Percentiles rank a stretch among this genome's conserved stretches.
Conservation (phyloP, 2,329 filamentous ascomycete genomes). For the Calonectria naviculata region DNA sequence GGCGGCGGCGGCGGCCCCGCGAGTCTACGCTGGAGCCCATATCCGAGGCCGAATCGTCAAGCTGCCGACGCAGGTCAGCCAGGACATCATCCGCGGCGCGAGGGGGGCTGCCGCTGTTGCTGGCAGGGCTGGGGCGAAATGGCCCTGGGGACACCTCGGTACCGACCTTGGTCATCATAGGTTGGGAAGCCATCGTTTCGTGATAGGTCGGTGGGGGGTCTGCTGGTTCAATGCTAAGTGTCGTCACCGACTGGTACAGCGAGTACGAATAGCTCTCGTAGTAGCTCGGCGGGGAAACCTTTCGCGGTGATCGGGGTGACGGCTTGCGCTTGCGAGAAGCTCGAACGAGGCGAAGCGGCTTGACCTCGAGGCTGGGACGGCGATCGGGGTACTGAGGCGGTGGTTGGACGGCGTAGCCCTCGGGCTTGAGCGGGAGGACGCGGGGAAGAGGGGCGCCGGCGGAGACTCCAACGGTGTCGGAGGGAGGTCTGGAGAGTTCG, state of each 20-base stretch:
- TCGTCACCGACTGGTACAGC: conserved; percentile 26
- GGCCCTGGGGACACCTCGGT: conserved; percentile 13
- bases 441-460: conserved; percentile 29
- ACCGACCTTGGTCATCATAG: conserved; percentile 32
- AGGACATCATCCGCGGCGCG: conserved; percentile 26
- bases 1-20: conserved; percentile 32
- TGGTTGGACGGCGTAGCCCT: conserved; percentile 28
- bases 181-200: conserved; percentile 31
- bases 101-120: conserved; percentile 21
- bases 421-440: conserved; percentile 31
- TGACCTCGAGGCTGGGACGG: conserved; percentile 27
- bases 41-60: conserved; percentile 33
- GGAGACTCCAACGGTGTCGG: conserved; percentile 24
- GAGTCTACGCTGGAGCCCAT: conserved; percentile 31
- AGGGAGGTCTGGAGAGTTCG: conserved; percentile 12
- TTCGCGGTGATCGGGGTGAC: not conserved
- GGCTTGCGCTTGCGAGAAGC: conserved; percentile 26
- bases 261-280: conserved; percentile 27
- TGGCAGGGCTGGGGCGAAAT: conserved; percentile 12
- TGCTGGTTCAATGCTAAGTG: conserved; percentile 29
- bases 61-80: conserved; percentile 32
- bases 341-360: conserved; percentile 32
- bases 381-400: conserved; percentile 30
- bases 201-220: conserved; percentile 26
- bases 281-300: conserved; percentile 26